Percentiles rank a stretch among this genome's conserved stretches.
Evolutionary conservation across 1,139 yeast genomes (phyloP).

Genomic region (Yamadazyma siamensis): DNA sequence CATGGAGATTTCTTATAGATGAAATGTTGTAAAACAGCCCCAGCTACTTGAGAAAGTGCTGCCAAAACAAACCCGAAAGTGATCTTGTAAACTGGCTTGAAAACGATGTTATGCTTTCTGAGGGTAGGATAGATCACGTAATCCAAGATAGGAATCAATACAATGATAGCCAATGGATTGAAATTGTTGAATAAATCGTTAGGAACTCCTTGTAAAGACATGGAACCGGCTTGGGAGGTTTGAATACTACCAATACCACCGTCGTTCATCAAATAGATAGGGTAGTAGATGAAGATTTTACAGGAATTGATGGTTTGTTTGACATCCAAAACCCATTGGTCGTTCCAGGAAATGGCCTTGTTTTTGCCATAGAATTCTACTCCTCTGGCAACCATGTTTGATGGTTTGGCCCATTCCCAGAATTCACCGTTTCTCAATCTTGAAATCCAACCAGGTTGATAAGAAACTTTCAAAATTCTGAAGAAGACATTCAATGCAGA

Average conservation of each 20-base stretch:
- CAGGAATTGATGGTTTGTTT: constrained; percentile 58
- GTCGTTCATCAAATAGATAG: constrained; percentile 61
- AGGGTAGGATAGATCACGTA: constrained; percentile 55
- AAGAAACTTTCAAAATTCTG: constrained; percentile 39
- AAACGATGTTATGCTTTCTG: constrained; percentile 42
- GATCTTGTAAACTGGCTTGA: constrained; percentile 36
- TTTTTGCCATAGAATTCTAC: constrained; percentile 17
- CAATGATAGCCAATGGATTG: constrained; percentile 64
- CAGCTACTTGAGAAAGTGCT: constrained; percentile 38
- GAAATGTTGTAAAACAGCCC: constrained; percentile 36
- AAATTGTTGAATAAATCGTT: constrained; percentile 67
- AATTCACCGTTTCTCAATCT: constrained; percentile 36
- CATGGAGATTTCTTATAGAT: constrained; percentile 37
- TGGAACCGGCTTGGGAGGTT: constrained; percentile 64
- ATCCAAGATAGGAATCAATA: constrained; percentile 63
- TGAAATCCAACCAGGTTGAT: constrained; percentile 35
- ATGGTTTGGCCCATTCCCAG: constrained; percentile 58
- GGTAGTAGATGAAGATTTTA: constrained; percentile 59
- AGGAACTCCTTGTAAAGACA: constrained; percentile 66
- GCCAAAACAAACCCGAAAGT: constrained; percentile 33
- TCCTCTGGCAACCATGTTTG: constrained; percentile 45
- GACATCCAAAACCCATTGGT: constrained; percentile 62
- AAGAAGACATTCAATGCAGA: constrained; percentile 45
- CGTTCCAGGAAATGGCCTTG: constrained; percentile 42
- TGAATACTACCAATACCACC: constrained; percentile 63